Evolutionary conservation across 2,329 filamentous ascomycete genomes (phyloP).

Genomic region (Cadophora luteo-olivacea): DNA sequence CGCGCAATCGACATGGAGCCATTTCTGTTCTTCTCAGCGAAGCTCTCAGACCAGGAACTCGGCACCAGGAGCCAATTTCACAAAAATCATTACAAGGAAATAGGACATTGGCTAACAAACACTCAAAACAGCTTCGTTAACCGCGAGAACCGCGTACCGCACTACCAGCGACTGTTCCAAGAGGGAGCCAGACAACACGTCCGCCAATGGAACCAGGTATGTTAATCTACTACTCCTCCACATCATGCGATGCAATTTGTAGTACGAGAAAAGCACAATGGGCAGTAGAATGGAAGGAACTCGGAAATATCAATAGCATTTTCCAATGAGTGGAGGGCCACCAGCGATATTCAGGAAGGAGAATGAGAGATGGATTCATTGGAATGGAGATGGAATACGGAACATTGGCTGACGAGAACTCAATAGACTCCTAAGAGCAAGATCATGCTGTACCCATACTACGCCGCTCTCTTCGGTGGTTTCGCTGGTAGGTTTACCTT

Average conservation of each 20-base stretch:
- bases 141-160: conserved; percentile 77
- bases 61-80: background rate
- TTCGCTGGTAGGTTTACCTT: conserved; percentile 61
- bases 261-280: background rate
- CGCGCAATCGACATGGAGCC: background rate
- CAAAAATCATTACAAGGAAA: background rate
- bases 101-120: conserved; percentile 35
- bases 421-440: conserved; percentile 68
- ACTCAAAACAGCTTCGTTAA: conserved; percentile 58
- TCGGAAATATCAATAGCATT: too few relatives aligned
- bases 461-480: conserved; percentile 66
- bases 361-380: background rate
- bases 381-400: background rate
- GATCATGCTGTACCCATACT: conserved; percentile 72
- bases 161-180: conserved; percentile 79
- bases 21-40: background rate
- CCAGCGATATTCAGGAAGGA: background rate
- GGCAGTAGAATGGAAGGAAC: too few relatives aligned
- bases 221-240: conserved; percentile 44
- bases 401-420: conserved; percentile 2
- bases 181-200: conserved; percentile 71
- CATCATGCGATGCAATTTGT: background rate
- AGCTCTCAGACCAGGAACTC: background rate
- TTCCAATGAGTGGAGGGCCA: too few relatives aligned
- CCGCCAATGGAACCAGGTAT: conserved; percentile 80